Percentiles rank a stretch among this genome's conserved stretches.
These are phyloP conservation scores for Sporopachydermia cereana DNA, from an alignment of 1,139 yeast species.

Conservation along the genomic window DNA sequence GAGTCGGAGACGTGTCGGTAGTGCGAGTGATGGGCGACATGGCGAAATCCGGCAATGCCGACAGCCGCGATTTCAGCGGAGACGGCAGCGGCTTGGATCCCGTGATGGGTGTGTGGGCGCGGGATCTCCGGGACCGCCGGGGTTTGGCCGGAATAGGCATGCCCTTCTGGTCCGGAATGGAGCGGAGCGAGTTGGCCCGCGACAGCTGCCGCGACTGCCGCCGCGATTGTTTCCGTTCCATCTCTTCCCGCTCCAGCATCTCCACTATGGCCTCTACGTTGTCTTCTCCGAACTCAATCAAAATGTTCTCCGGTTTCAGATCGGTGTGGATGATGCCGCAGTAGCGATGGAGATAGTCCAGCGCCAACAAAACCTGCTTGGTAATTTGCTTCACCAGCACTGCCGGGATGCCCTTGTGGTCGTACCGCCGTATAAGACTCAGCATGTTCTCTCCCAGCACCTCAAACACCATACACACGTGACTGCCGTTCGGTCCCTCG, in stretches of 20 bases:
- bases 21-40: constrained; percentile 4
- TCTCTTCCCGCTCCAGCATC: constrained; percentile 38
- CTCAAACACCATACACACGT: constrained; percentile 73
- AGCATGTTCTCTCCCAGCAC: constrained; percentile 69
- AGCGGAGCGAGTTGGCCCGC: constrained; percentile 15
- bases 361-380: constrained; percentile 51
- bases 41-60: not conserved
- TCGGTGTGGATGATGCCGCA: constrained; percentile 77
- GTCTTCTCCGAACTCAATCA: constrained; percentile 55
- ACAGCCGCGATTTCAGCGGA: constrained; percentile 36
- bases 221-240: constrained; percentile 29
- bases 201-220: constrained; percentile 17
- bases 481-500: constrained; percentile 64
- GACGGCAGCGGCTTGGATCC: constrained; percentile 64
- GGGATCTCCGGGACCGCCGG: constrained; percentile 29
- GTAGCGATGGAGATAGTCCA: constrained; percentile 60
- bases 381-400: constrained; percentile 65
- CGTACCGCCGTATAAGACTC: constrained; percentile 49
- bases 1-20: constrained; percentile 2
- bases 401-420: constrained; percentile 60
- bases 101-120: constrained; percentile 56
- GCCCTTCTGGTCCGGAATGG: constrained; percentile 12
- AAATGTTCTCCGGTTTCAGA: constrained; percentile 65
- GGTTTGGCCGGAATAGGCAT: constrained; percentile 5
- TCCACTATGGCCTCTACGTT: constrained; percentile 50